phyloP scores from a whole-genome alignment of 176 grass and related monocot species.

The Chloris gayana region DNA sequence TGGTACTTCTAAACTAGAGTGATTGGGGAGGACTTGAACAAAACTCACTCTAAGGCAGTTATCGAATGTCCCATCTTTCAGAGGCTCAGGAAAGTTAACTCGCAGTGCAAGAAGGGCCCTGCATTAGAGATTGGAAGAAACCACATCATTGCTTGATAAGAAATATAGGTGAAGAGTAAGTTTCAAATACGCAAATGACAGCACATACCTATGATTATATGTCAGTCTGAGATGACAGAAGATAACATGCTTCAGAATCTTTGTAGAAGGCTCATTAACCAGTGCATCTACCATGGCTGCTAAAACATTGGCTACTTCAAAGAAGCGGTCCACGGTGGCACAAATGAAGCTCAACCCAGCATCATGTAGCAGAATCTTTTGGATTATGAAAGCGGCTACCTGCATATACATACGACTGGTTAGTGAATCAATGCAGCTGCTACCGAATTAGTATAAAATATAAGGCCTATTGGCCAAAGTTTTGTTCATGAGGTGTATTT shows the following conservation, averaged over 20 bases:
- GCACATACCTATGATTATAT: conserved; percentile 65
- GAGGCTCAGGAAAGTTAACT: conserved; percentile 48
- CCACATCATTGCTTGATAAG: no score
- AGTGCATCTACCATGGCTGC: conserved; percentile 51
- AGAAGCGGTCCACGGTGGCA: conserved; percentile 62
- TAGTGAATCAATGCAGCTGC: conserved; percentile 24
- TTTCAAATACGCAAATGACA: neutral
- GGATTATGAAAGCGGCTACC: conserved; percentile 79
- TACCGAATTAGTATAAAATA: neutral
- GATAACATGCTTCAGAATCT: conserved; percentile 76
- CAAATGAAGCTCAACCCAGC: conserved; percentile 59
- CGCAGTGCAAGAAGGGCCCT: conserved; percentile 59
- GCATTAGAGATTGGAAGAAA: neutral
- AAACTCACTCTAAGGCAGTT: conserved; percentile 55
- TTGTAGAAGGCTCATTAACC: conserved; percentile 60
- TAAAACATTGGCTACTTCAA: conserved; percentile 56
- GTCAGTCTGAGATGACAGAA: conserved; percentile 81
- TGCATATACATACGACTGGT: conserved; percentile 36
- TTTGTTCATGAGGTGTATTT: neutral
- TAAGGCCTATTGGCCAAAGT: neutral
- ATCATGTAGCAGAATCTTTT: conserved; percentile 73
- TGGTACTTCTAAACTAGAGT: neutral
- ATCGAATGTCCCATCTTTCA: conserved; percentile 69
- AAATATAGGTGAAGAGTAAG: no score
- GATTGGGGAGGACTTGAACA: neutral